Percentiles rank a stretch among this genome's conserved stretches.
Evolutionary conservation across 169 alveolate species (phyloP).

Genomic region (Eimeria necatrix): DNA sequence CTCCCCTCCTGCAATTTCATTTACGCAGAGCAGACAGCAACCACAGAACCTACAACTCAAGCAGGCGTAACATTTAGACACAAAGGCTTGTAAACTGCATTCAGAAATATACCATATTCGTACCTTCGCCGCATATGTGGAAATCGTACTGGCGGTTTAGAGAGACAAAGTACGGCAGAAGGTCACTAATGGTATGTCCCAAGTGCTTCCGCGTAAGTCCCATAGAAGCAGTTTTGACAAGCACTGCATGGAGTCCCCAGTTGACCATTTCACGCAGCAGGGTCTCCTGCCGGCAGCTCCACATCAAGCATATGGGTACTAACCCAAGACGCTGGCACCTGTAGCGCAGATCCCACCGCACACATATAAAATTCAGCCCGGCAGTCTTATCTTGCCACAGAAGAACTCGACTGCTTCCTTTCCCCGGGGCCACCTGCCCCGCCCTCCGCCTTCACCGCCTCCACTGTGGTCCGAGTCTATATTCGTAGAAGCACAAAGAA

Average conservation of each 20-base stretch:
- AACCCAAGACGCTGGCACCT: constrained; percentile 62
- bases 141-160: constrained; percentile 93
- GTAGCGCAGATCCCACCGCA: not conserved
- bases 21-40: not conserved
- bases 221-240: constrained; percentile 82
- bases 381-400: no score
- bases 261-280: constrained; percentile 76
- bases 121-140: constrained; percentile 98
- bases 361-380: not conserved
- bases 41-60: not conserved
- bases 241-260: constrained; percentile 79
- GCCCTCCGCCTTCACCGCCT: no score
- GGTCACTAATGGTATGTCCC: constrained; percentile 91
- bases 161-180: constrained; percentile 39
- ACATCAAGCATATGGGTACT: constrained; percentile 66
- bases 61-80: not conserved
- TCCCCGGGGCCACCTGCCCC: no score
- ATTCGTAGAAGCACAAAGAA: no score
- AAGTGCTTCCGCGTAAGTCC: constrained; percentile 95
- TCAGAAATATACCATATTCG: not conserved
- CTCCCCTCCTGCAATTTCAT: constrained; percentile 94
- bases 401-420: no score
- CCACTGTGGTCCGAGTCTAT: no score
- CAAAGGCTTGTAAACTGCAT: not conserved
- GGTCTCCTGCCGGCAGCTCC: constrained; percentile 73